A percentile compares a stretch with the other conserved stretches of the same genome.
These are phyloP conservation scores for Zopfia rhizophila DNA, from an alignment of 2,329 filamentous ascomycete genomes.

Conservation along the genomic window DNA sequence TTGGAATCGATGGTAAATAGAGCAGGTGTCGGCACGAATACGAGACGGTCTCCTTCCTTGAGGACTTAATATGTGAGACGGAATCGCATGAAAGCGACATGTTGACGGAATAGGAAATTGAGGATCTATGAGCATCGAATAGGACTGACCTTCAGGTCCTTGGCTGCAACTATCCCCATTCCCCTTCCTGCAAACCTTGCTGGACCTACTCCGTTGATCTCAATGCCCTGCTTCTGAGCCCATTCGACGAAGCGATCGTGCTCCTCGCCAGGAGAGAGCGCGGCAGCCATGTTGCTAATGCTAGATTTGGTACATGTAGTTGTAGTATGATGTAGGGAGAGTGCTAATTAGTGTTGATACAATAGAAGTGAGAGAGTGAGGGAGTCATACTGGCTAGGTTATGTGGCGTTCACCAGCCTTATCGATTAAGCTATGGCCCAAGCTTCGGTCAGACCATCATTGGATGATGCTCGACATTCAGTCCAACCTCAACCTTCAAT, in stretches of 20 bases:
- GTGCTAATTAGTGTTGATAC: slow-evolving; percentile 1
- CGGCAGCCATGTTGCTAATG: slow-evolving; percentile 40
- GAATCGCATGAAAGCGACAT: not conserved
- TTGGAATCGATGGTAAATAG: slow-evolving; percentile 72
- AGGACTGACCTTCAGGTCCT: slow-evolving; percentile 68
- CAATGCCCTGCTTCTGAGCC: slow-evolving; percentile 72
- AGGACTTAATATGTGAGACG: slow-evolving; percentile 27
- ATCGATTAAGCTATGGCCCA: slow-evolving; percentile 22
- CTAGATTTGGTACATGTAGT: too few species aligned
- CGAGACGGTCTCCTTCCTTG: slow-evolving; percentile 69
- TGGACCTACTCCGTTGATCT: slow-evolving; percentile 74
- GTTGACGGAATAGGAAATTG: not conserved
- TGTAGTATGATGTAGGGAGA: not conserved
- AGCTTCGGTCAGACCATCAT: slow-evolving; percentile 23
- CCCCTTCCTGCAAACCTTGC: slow-evolving; percentile 76
- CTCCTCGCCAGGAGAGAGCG: slow-evolving; percentile 48
- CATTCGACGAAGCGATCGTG: slow-evolving; percentile 72
- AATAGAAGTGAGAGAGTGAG: slow-evolving; percentile 2
- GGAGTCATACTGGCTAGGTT: slow-evolving; percentile 20
- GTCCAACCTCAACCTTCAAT: slow-evolving; percentile 1
- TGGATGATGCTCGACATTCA: slow-evolving; percentile 9
- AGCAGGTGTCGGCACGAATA: slow-evolving; percentile 71
- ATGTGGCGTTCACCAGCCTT: too few species aligned
- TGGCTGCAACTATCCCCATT: slow-evolving; percentile 79
- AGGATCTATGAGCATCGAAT: not conserved